These are phyloP conservation scores for Yamadazyma olivae DNA, from an alignment of 805 yeast species.

Conservation along the genomic window DNA sequence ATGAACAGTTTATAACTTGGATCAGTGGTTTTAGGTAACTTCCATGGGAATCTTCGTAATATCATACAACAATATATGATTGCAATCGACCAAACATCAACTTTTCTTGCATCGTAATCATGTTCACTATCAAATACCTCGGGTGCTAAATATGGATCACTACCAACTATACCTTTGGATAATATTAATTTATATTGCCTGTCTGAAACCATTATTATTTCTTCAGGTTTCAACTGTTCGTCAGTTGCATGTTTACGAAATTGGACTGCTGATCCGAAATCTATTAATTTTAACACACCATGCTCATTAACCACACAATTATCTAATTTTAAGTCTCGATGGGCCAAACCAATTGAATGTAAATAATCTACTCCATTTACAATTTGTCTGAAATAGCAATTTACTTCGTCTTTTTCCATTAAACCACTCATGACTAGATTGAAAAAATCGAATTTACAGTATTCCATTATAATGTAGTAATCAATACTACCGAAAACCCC, in stretches of 20 bases:
- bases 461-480: constrained; percentile 84
- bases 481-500: constrained; percentile 23
- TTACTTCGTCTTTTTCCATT: constrained; percentile 66
- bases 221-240: neutral
- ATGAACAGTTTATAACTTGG: constrained; percentile 69
- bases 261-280: constrained; percentile 89
- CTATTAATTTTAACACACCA: constrained; percentile 84
- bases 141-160: constrained; percentile 94
- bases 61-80: constrained; percentile 91
- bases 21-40: constrained; percentile 77
- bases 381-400: constrained; percentile 82
- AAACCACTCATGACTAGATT: constrained; percentile 88
- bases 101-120: constrained; percentile 81
- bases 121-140: constrained; percentile 57
- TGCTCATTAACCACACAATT: constrained; percentile 78
- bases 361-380: constrained; percentile 70
- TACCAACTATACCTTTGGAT: constrained; percentile 88
- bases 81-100: constrained; percentile 92
- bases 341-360: constrained; percentile 84
- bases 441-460: constrained; percentile 87
- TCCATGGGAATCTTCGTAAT: constrained; percentile 91
- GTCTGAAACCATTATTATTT: constrained; percentile 21
- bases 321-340: constrained; percentile 88
- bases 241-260: constrained; percentile 54
- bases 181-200: constrained; percentile 49